Base-by-base conservation (phyloP, 441 rosid genomes). In the Breynia disticha region DNA sequence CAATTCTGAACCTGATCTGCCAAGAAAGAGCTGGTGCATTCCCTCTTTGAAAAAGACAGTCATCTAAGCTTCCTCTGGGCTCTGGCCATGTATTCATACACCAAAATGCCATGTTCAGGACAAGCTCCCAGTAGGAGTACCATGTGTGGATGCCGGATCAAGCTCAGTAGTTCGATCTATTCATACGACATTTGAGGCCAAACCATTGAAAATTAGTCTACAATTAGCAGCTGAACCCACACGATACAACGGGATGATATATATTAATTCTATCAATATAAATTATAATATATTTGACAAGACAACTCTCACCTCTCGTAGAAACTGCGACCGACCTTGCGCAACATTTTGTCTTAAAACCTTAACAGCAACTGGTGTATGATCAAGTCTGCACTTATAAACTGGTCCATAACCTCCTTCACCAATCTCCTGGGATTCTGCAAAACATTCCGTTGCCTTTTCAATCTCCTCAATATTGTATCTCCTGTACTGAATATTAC, bases 91-190 rank as follows among this genome's bases (percentile, higher is more conserved):
- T 70, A 51, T 51, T 70, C 74, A 11, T 70, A 70, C 11, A 66
- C 74, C 32, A 70, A 49, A 54, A 70, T 28, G 0, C 71, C 74
- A 32, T 70, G 66, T 47, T 70, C 74, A 5, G 74, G 74, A 24
- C 71, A 66, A 10, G 74, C 74, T 54, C 74, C 74, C 20, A 77
- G 52, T n/a, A 77, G 79, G 18, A 77, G 75, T 47, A 77, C 82
- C 82, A 77, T 77, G 60, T 74, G 74, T 18, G 82, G 82, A 62
- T 77, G 82, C 58, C 82, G 59, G 54, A 77, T 69, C 59, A 64
- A 65, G 72, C 79, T 77, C 2, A 77, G 73, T n/a, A 77, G 71
- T 61, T 77, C 77, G 17, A 77, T 68, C 81, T 77, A 54, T 13
- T 22, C 1, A 2, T 12, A 9, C 57, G 59, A 24, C 32, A 24